A percentile compares a stretch with the other conserved stretches of the same genome.
Evolutionary conservation across 1,139 yeast species (phyloP).

Genomic region (Saccharomyces pastorianus): DNA sequence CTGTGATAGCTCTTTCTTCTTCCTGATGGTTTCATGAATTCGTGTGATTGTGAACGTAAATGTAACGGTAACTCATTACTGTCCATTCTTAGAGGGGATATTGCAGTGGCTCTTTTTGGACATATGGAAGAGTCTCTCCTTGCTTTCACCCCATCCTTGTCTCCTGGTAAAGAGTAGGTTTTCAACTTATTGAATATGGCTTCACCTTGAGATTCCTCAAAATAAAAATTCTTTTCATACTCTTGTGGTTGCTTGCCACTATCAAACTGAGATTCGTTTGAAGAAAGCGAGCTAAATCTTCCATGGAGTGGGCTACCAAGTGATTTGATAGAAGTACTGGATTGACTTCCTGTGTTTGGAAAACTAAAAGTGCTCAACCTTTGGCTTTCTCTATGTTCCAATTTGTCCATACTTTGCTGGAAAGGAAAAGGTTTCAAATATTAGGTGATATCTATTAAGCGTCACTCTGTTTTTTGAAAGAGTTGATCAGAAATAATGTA

Average conservation of each 20-base stretch:
- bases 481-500: not conserved
- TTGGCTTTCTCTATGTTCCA: constrained; percentile 3
- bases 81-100: not conserved
- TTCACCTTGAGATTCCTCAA: constrained; percentile 9
- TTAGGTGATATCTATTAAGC: not conserved
- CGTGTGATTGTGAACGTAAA: not conserved
- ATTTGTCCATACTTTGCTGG: not conserved
- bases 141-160: not conserved
- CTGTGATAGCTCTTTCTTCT: constrained; percentile 1
- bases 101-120: not conserved
- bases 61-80: not conserved
- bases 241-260: not conserved
- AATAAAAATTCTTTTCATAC: constrained; percentile 1
- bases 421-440: not conserved
- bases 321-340: not conserved
- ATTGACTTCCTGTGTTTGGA: constrained; percentile 2
- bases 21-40: not conserved
- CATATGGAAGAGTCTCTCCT: constrained; percentile 3
- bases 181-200: constrained; percentile 8
- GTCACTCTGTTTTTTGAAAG: not conserved
- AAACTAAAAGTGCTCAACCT: constrained; percentile 8
- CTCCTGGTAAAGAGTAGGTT: constrained; percentile 2
- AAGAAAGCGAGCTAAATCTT: not conserved
- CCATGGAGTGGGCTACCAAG: not conserved
- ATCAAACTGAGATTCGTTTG: not conserved